These are phyloP conservation scores for Decorospora gaudefroyi DNA, from an alignment of 2,329 filamentous ascomycete genomes.

Conservation along the genomic window DNA sequence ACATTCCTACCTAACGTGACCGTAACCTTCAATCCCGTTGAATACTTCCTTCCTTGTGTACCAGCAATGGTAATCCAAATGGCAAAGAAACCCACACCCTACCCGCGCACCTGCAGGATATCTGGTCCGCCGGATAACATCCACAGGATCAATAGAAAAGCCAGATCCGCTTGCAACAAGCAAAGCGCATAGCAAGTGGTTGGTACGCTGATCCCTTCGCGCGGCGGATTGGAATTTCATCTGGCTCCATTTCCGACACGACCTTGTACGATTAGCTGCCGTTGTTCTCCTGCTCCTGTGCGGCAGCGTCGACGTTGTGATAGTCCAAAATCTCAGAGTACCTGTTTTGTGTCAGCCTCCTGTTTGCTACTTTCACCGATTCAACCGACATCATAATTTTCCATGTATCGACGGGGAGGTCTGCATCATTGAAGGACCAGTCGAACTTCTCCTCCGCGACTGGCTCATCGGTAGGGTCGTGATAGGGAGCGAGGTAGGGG, in stretches of 20 bases:
- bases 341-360: conserved; percentile 57
- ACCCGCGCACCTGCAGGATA: conserved; percentile 18
- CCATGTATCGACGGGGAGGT: conserved; percentile 98
- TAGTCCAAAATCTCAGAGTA: conserved; percentile 99
- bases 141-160: conserved; percentile 23
- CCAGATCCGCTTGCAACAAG: conserved; percentile 21
- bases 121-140: conserved; percentile 21
- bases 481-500: conserved; percentile 93
- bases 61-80: conserved; percentile 20
- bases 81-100: conserved; percentile 19
- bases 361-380: background rate
- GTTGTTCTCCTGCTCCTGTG: conserved; percentile 42
- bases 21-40: conserved; percentile 7
- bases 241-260: conserved; percentile 10
- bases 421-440: conserved; percentile 99
- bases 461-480: conserved; percentile 95
- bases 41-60: conserved; percentile 16
- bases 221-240: conserved; percentile 18
- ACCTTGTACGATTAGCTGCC: conserved; percentile 32
- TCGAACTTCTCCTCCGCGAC: conserved; percentile 97
- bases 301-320: conserved; percentile 83
- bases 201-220: conserved; percentile 18
- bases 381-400: conserved; percentile 95
- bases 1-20: conserved; percentile 20
- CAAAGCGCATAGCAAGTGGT: conserved; percentile 19